These are phyloP conservation scores for Endocarpon pusillum DNA, from an alignment of 495 filamentous ascomycete species.

Conservation along the genomic window DNA sequence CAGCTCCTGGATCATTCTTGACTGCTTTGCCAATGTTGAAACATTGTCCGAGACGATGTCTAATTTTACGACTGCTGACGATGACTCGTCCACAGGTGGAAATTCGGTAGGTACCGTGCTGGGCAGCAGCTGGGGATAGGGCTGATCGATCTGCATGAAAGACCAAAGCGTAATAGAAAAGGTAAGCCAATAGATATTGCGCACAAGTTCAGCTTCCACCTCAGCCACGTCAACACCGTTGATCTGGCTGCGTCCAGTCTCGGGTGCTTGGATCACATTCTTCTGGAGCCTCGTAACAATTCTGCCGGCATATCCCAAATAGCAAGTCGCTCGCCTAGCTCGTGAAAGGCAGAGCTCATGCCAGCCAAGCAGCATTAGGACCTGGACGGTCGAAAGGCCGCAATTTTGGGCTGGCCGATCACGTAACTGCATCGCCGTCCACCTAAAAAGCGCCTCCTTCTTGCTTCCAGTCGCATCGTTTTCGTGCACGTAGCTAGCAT, in stretches of 20 bases:
- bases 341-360: slow-evolving; percentile 7
- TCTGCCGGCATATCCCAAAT: slow-evolving; percentile 6
- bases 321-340: slow-evolving; percentile 7
- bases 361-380: slow-evolving; percentile 10
- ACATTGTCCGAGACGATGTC: too few species aligned
- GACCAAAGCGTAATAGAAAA: slow-evolving; percentile 11
- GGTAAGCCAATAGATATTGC: slow-evolving; percentile 10
- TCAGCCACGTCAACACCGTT: slow-evolving; percentile 11
- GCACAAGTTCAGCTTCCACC: slow-evolving; percentile 9
- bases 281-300: slow-evolving; percentile 7
- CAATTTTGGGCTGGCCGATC: too few species aligned
- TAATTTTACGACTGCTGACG: too few species aligned
- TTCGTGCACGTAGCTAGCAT: slow-evolving; percentile 10
- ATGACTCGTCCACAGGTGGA: too few species aligned
- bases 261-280: slow-evolving; percentile 3
- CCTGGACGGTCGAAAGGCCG: slow-evolving; percentile 9
- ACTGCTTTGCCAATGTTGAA: too few species aligned
- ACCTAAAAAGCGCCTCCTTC: slow-evolving; percentile 7
- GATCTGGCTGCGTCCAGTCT: slow-evolving; percentile 5
- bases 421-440: slow-evolving; percentile 6
- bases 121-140: too few species aligned
- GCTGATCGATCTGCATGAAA: slow-evolving; percentile 11
- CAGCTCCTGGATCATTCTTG: too few species aligned
- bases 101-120: too few species aligned
- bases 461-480: slow-evolving; percentile 2